Base-by-base conservation (phyloP, 73 alveolate species). In the Blepharisma japonicum region DNA sequence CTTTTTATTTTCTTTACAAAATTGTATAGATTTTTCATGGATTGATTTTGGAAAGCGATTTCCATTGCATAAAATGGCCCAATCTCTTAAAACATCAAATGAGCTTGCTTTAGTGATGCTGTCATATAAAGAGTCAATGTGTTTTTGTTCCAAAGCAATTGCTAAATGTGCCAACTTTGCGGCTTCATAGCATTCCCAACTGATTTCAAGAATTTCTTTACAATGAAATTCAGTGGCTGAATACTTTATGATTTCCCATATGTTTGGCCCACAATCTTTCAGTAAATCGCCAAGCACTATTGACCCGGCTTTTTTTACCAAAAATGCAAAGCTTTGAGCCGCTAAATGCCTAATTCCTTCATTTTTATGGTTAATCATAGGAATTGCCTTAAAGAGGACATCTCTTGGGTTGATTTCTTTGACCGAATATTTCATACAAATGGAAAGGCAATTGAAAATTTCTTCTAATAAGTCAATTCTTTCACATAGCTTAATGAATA, bases 61-160 rank as follows among this genome's bases (percentile, higher is more conserved):
- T 25, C 74, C 74, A 61, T 61, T 61, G 47, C 74, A 61, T 48
- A 61, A 20, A 61, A 61, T 25, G 0, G 47, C 74, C 74, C 74
- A 61, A 61, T 61, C 74, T 25, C 74, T 61, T 61, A 61, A 20
- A 61, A 61, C 74, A 1, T 61, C 46, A 8, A 14, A 20, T 25
- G 49, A n/a, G 14, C 23, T 61, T 9, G 38, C 46, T 25, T 61
- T 25, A 0, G 18, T 18, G 47, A n/a, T 20, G 47, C 74, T 61
- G 2, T 61, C 47, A n/a, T 39, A 61, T 14, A 61, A n/a, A 14
- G 14, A 14, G 11, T 25, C 46, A 14, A 14, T 39, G 23, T 18
- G 23, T 5, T 61, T 61, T 25, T 25, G 14, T 2, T 61, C 74
- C 14, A 14, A 61, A 61, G 74, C 74, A n/a, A 61, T 0, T 8